Evolutionary conservation across 306 rosid genomes (phyloP).

Genomic region (Glycine soja): DNA sequence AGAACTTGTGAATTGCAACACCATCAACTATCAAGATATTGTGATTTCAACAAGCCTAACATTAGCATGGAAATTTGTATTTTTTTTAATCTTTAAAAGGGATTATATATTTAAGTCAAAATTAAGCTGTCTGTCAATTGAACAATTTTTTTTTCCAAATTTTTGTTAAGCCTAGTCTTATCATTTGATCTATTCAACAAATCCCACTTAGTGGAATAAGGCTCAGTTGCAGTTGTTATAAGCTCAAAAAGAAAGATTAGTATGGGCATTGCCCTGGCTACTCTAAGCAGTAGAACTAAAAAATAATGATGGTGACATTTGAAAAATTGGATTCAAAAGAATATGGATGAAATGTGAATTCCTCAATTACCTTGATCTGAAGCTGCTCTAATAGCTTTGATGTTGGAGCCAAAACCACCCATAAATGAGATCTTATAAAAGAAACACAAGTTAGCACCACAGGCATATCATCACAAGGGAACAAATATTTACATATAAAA

Average conservation of each 20-base stretch:
- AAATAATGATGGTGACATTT: slow-evolving; percentile 29
- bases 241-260: slow-evolving; percentile 20
- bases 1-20: too few relatives aligned
- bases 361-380: slow-evolving; percentile 76
- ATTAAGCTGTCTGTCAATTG: not conserved
- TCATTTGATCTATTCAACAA: slow-evolving; percentile 3
- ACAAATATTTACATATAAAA: too few relatives aligned
- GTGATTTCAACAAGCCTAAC: too few relatives aligned
- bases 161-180: slow-evolving; percentile 9
- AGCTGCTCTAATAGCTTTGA: slow-evolving; percentile 93
- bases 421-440: too few relatives aligned
- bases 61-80: too few relatives aligned
- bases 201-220: slow-evolving; percentile 23
- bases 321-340: slow-evolving; percentile 23
- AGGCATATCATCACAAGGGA: too few relatives aligned
- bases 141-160: not conserved
- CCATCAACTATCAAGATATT: too few relatives aligned
- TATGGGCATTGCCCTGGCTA: not conserved
- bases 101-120: not conserved
- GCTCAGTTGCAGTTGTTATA: not conserved
- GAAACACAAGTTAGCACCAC: too few relatives aligned
- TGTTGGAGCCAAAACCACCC: too few relatives aligned
- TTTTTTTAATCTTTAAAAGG: not conserved
- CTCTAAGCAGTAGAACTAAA: slow-evolving; percentile 25
- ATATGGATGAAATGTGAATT: not conserved